Base-by-base conservation (phyloP, 1,139 yeast genomes). In the Zygosaccharomyces pseudobailii region DNA sequence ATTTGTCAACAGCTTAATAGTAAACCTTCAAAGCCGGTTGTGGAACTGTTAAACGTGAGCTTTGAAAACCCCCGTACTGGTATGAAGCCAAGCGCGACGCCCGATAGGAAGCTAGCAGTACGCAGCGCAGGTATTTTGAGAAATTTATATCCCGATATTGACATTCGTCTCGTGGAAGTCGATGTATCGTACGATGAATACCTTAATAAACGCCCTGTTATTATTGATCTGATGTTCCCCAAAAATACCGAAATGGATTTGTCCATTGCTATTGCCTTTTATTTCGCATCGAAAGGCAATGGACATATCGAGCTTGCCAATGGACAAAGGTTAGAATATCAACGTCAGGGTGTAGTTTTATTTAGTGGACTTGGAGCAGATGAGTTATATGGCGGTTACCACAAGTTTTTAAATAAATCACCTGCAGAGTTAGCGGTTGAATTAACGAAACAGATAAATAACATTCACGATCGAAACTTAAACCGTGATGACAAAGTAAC, bases 351-450 rank as follows among this genome's bases (percentile, higher is more conserved):
- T 8, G 79, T 81, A 54, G 96, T 90, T 0, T 67, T 90, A 8
- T 72, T 94, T 36, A 87, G 96, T 49, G 98, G 99, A 0, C 72
- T 92, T n/a, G 99, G 99, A 1, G 98, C 98, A 0, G 99, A 92
- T 67, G 98, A 92, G 66, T 70, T 80, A 25, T 89, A 86, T 71
- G 99, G 95, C 0, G 99, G 99, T 0, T 92, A 92, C 64, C 86
- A 71, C 49, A 71, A 70, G 42, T 57, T 71, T 28, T 60, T 64
- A 17, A 69, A 69, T 42, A 69, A 68, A 43, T 47, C 62, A 3
- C 43, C 51, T 19, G 62, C 55, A 1, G 70, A 69, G 24, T 63
- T 84, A 17, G 67, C 70, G 1, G 63, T 64, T 3, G 95, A 88
- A 58, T 70, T 92, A 34, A 73, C 75, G 17, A 68, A 74, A 46